Percentiles rank a stretch among this genome's conserved stretches.
phyloP scores from a whole-genome alignment of 345 rosid species.

The Pistacia integerrima region DNA sequence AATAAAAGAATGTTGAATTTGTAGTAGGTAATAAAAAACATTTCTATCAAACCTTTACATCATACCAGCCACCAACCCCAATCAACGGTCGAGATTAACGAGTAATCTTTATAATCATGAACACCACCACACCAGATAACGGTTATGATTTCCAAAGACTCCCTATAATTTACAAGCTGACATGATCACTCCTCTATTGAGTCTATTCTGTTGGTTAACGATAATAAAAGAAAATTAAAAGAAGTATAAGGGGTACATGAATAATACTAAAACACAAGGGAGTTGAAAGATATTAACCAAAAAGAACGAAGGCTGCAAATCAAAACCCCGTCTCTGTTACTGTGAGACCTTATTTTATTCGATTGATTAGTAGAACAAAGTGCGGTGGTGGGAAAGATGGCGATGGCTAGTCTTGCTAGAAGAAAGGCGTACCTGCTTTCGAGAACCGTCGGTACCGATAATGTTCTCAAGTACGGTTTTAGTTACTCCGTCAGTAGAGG shows the following conservation, averaged over 20 bases:
- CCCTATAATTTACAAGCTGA: too few relatives aligned
- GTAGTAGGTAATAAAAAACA: background rate
- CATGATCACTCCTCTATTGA: too few relatives aligned
- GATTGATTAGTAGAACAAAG: background rate
- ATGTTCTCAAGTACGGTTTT: slow-evolving; percentile 59
- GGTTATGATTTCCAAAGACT: background rate
- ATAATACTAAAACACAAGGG: too few relatives aligned
- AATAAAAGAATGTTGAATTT: background rate
- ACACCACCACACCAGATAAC: background rate
- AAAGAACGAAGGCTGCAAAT: background rate
- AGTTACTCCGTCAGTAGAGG: slow-evolving; percentile 58
- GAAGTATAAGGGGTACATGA: too few relatives aligned
- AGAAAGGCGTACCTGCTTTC: slow-evolving; percentile 66
- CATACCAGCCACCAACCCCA: background rate
- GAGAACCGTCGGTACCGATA: slow-evolving; percentile 51
- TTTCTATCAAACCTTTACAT: background rate
- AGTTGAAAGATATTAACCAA: too few relatives aligned
- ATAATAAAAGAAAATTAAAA: too few relatives aligned
- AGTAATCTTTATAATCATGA: background rate
- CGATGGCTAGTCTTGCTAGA: slow-evolving; percentile 85
- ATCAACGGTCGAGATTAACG: slow-evolving; percentile 12
- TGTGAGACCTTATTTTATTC: background rate
- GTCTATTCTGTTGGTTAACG: too few relatives aligned
- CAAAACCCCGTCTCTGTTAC: slow-evolving; percentile 1
- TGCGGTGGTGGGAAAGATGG: slow-evolving; percentile 42